A percentile compares a stretch with the other conserved stretches of the same genome.
These are phyloP conservation scores for Sporothrix brunneoviolacea DNA, from an alignment of 2,329 filamentous ascomycete species.

Conservation along the genomic window DNA sequence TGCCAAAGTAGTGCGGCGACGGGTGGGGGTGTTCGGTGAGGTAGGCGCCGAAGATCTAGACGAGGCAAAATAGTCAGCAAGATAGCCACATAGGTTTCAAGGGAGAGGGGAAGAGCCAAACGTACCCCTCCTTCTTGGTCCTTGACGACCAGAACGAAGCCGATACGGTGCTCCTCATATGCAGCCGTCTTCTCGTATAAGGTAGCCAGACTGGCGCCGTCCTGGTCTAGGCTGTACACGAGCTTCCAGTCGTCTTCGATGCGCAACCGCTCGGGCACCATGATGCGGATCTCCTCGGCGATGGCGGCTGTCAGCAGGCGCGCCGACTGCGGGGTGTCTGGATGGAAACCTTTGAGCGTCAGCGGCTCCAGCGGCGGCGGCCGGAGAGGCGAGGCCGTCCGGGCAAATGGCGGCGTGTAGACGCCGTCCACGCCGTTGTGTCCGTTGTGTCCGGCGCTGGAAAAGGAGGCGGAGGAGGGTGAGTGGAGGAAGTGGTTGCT, in stretches of 20 bases:
- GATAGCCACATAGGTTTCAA: not conserved
- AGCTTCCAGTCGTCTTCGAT: slow-evolving; percentile 82
- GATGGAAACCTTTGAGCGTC: slow-evolving; percentile 58
- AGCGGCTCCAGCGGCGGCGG: slow-evolving; percentile 84
- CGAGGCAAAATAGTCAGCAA: slow-evolving; percentile 4
- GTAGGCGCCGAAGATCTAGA: slow-evolving; percentile 84
- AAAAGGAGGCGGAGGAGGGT: not conserved
- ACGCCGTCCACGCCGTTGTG: slow-evolving; percentile 18
- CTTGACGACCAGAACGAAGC: slow-evolving; percentile 81
- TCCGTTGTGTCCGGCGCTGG: too few relatives aligned
- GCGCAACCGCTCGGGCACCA: slow-evolving; percentile 80
- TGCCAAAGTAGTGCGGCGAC: slow-evolving; percentile 81
- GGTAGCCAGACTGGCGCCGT: slow-evolving; percentile 81
- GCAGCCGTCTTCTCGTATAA: slow-evolving; percentile 73
- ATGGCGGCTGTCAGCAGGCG: slow-evolving; percentile 64
- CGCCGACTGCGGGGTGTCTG: slow-evolving; percentile 51
- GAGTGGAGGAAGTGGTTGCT: slow-evolving; percentile 8
- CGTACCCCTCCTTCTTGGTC: slow-evolving; percentile 69
- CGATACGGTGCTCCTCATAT: slow-evolving; percentile 63
- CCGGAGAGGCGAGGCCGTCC: slow-evolving; percentile 71
- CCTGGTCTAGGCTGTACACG: slow-evolving; percentile 82
- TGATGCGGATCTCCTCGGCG: slow-evolving; percentile 86
- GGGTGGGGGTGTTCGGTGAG: slow-evolving; percentile 83
- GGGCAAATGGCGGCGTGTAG: slow-evolving; percentile 40
- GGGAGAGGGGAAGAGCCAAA: not conserved